Conservation (phyloP, 1,284 basidiomycete species). For the Ganoderma sinense region DNA sequence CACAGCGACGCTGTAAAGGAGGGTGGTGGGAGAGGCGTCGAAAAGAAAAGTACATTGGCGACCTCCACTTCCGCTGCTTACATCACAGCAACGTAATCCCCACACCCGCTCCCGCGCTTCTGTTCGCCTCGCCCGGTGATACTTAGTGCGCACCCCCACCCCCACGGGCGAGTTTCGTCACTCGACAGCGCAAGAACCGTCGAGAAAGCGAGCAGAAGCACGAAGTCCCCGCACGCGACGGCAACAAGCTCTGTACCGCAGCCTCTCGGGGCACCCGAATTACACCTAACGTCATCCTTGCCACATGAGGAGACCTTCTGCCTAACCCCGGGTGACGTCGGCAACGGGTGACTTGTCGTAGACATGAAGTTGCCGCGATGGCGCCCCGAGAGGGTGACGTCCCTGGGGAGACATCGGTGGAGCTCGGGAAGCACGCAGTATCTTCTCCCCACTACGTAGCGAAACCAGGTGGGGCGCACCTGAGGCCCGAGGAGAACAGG, state of each 20-base stretch:
- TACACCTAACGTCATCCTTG: not conserved
- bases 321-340: not conserved
- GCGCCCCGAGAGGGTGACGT: not conserved
- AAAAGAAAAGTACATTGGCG: not conserved
- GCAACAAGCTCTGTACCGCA: not conserved
- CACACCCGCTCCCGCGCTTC: not conserved
- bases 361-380: not conserved
- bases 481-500: not conserved
- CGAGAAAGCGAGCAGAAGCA: not conserved
- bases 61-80: not conserved
- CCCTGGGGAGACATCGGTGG: not conserved
- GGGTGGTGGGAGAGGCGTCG: not conserved
- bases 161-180: not conserved
- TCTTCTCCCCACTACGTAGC: not conserved
- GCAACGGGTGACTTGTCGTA: not conserved
- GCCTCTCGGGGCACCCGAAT: not conserved
- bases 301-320: not conserved
- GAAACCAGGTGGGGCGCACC: not conserved
- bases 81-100: not conserved
- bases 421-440: not conserved
- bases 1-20: not conserved
- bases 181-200: not conserved
- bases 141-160: not conserved
- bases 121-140: not conserved
- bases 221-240: not conserved